Evolutionary conservation across 1,139 yeast species (phyloP).

Genomic region (Saccharomyces hybrid): DNA sequence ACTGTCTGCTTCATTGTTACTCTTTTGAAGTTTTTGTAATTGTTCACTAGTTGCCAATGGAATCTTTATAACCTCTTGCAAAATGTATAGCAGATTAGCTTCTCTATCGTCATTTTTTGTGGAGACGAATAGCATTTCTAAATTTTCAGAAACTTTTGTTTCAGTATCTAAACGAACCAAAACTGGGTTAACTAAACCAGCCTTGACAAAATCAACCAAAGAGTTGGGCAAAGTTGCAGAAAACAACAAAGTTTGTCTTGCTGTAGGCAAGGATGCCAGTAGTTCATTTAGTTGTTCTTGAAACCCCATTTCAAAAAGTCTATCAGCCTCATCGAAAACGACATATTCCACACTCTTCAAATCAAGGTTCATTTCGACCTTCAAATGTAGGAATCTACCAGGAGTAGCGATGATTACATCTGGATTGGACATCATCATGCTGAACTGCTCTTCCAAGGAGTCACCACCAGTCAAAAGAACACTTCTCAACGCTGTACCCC

Average conservation of each 20-base stretch:
- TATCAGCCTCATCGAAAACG: constrained; percentile 96
- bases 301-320: constrained; percentile 95
- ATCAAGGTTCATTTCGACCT: constrained; percentile 89
- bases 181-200: constrained; percentile 87
- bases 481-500: constrained; percentile 75
- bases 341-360: constrained; percentile 77
- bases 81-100: constrained; percentile 65
- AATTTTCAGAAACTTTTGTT: constrained; percentile 75
- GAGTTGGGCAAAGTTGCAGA: constrained; percentile 93
- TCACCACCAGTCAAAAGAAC: constrained; percentile 93
- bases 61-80: constrained; percentile 79
- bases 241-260: constrained; percentile 80
- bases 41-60: constrained; percentile 70
- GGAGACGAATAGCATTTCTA: constrained; percentile 82
- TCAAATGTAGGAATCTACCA: constrained; percentile 90
- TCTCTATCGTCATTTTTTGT: constrained; percentile 83
- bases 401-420: constrained; percentile 96
- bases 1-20: constrained; percentile 43
- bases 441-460: constrained; percentile 89
- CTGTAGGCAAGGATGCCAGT: constrained; percentile 70
- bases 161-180: constrained; percentile 90
- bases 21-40: constrained; percentile 39
- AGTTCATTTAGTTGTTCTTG: constrained; percentile 90
- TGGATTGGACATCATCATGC: constrained; percentile 87
- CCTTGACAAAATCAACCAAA: constrained; percentile 92